phyloP scores from a whole-genome alignment of 2,329 filamentous ascomycete genomes.

The Aspergillus sp. region DNA sequence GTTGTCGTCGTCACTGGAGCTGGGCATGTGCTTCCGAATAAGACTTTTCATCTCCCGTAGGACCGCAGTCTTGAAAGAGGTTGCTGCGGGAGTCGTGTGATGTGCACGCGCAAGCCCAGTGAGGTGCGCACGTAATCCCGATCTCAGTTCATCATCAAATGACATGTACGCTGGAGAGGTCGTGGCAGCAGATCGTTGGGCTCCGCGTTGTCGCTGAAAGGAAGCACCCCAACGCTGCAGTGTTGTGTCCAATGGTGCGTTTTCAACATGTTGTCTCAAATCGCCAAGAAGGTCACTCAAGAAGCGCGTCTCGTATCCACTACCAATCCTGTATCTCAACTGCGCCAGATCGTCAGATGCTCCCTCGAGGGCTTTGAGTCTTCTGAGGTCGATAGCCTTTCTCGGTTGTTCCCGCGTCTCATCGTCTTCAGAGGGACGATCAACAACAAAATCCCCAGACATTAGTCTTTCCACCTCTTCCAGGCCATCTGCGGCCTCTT shows the following conservation, averaged over 20 bases:
- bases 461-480: slow-evolving; percentile 78
- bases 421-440: slow-evolving; percentile 26
- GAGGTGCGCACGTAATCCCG: slow-evolving; percentile 68
- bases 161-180: slow-evolving; percentile 76
- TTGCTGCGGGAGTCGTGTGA: slow-evolving; percentile 77
- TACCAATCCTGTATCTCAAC: slow-evolving; percentile 78
- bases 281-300: slow-evolving; percentile 75
- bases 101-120: slow-evolving; percentile 78
- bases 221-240: slow-evolving; percentile 81
- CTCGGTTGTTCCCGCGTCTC: slow-evolving; percentile 30
- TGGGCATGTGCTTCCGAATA: slow-evolving; percentile 81
- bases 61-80: slow-evolving; percentile 78
- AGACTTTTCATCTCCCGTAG: slow-evolving; percentile 82
- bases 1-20: slow-evolving; percentile 89
- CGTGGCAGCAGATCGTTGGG: slow-evolving; percentile 65
- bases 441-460: slow-evolving; percentile 62
- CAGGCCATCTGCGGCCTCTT: slow-evolving; percentile 75
- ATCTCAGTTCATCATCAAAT: slow-evolving; percentile 68
- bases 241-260: slow-evolving; percentile 69
- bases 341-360: slow-evolving; percentile 74
- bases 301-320: slow-evolving; percentile 80
- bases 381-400: slow-evolving; percentile 67
- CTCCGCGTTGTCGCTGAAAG: slow-evolving; percentile 69
- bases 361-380: slow-evolving; percentile 75
- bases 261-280: slow-evolving; percentile 74